phyloP scores from a whole-genome alignment of 2,329 filamentous ascomycete genomes.

The Pestalotiopsis sp. region DNA sequence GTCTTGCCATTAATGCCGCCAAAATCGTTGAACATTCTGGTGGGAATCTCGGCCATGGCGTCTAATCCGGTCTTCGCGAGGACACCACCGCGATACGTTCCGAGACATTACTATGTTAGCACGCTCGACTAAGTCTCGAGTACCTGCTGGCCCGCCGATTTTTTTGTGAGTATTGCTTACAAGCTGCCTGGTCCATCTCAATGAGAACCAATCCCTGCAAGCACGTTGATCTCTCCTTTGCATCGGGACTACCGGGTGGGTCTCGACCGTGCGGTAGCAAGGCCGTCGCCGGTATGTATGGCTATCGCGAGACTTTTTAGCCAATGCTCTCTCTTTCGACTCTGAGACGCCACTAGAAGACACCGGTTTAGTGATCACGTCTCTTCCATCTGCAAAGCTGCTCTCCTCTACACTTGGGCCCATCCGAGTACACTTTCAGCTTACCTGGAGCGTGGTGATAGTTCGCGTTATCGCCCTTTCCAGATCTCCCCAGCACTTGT shows the following conservation, averaged over 20 bases:
- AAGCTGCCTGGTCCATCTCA: not conserved
- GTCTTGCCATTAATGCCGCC: not conserved
- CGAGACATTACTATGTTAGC: constrained; percentile 3
- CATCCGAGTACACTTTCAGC: not conserved
- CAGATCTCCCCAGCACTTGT: not conserved
- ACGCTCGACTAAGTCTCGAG: not conserved
- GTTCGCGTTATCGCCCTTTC: not conserved
- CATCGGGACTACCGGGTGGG: not conserved
- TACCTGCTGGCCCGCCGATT: not conserved
- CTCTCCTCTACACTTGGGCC: not conserved
- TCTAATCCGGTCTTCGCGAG: too few relatives aligned
- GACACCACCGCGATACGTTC: not conserved
- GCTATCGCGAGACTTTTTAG: not conserved
- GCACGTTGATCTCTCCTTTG: not conserved
- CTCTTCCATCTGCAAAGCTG: not conserved
- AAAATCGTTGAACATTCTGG: not conserved
- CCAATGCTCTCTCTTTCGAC: not conserved
- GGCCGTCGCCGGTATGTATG: not conserved
- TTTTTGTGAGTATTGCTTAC: not conserved
- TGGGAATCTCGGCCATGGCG: not conserved
- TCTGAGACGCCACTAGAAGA: not conserved
- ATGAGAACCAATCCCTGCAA: not conserved
- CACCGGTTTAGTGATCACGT: not conserved
- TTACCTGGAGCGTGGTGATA: not conserved
- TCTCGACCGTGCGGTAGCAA: not conserved